A percentile compares a stretch with the other conserved stretches of the same genome.
Conservation (phyloP, 192 early-diverging fungal genomes). For the Helicostylum pulchrum region DNA sequence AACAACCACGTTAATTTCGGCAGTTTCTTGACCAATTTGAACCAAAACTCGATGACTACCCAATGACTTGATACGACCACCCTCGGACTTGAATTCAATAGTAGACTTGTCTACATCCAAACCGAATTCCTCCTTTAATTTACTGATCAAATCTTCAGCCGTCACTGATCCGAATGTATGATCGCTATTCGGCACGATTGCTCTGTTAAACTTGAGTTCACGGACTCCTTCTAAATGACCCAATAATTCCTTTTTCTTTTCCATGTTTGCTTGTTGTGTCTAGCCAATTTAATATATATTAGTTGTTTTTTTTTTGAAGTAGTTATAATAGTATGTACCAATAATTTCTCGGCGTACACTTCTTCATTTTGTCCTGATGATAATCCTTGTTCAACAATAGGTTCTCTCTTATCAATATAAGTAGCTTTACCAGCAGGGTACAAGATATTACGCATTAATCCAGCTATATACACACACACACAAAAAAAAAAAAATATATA, state of each 20-base stretch:
- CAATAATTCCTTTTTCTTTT: slow-evolving; percentile 20
- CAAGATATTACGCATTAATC: slow-evolving; percentile 39
- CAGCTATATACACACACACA: slow-evolving; percentile 19
- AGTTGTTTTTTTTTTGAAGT: not conserved
- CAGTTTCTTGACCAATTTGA: slow-evolving; percentile 18
- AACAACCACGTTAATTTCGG: slow-evolving; percentile 21
- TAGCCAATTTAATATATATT: too few relatives aligned
- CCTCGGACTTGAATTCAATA: slow-evolving; percentile 27
- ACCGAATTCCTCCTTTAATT: slow-evolving; percentile 25
- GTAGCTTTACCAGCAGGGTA: slow-evolving; percentile 29
- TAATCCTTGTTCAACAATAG: not conserved
- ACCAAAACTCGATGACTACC: slow-evolving; percentile 25
- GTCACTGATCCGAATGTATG: slow-evolving; percentile 39
- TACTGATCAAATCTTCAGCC: slow-evolving; percentile 29
- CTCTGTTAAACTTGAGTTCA: slow-evolving; percentile 25
- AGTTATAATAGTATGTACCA: not conserved
- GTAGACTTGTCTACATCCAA: slow-evolving; percentile 23
- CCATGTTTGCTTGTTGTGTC: not conserved
- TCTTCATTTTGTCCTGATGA: not conserved
- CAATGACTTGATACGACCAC: slow-evolving; percentile 31
- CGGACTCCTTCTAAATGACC: slow-evolving; percentile 13
- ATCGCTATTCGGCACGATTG: slow-evolving; percentile 26
- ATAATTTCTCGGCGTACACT: not conserved
- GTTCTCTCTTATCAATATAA: slow-evolving; percentile 22
- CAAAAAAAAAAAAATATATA: not conserved